A percentile compares a stretch with the other conserved stretches of the same genome.
phyloP scores from a whole-genome alignment of 257 asterid species.

The Anisodus tanguticus region DNA sequence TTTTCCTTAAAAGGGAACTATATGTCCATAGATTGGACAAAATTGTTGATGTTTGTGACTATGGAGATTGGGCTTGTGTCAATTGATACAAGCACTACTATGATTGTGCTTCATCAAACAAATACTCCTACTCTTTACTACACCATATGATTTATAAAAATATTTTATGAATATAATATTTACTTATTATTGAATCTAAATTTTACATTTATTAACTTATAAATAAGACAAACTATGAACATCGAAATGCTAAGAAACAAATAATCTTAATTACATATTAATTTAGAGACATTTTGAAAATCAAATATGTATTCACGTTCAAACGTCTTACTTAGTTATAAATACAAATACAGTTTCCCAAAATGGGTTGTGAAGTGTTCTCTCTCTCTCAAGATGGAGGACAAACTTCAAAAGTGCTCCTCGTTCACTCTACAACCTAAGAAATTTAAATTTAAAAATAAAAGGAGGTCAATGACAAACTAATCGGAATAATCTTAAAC shows the following conservation, averaged over 20 bases:
- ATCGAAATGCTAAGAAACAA: not conserved
- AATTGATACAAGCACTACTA: no score
- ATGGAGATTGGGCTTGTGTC: no score
- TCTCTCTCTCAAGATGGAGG: not conserved
- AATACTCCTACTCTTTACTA: no score
- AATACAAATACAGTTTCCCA: constrained; percentile 9
- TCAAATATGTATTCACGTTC: not conserved
- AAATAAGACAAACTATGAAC: not conserved
- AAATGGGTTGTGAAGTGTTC: constrained; percentile 6
- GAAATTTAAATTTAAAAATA: not conserved
- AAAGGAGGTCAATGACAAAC: not conserved
- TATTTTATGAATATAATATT: not conserved
- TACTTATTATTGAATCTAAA: not conserved
- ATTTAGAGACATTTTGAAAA: no score
- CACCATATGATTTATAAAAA: not conserved
- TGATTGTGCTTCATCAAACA: no score
- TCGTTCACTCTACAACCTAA: not conserved
- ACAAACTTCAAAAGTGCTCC: not conserved
- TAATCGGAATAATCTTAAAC: not conserved
- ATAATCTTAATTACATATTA: no score
- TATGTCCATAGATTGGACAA: not conserved
- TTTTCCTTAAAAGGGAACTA: not conserved
- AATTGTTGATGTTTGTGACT: not conserved
- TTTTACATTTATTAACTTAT: not conserved
- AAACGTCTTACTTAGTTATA: not conserved